Conservation (phyloP, 1,139 yeast genomes). For the Blastobotrys serpentis region DNA sequence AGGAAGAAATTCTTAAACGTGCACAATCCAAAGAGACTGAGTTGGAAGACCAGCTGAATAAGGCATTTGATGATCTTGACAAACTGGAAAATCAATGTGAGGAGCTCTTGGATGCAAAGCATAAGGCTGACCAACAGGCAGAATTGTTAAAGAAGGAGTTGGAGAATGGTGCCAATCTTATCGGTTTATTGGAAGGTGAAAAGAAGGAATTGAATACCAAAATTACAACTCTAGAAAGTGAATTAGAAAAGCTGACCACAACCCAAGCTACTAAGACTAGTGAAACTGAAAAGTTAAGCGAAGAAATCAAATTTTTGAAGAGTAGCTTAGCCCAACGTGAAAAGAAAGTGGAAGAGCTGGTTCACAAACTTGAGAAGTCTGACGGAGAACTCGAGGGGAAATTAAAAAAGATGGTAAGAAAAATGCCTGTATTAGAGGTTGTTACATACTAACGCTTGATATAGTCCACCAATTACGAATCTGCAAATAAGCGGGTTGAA, state of each 20-base stretch:
- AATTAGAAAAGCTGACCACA: slow-evolving; percentile 25
- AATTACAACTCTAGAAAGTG: slow-evolving; percentile 31
- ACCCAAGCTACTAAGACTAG: slow-evolving; percentile 21
- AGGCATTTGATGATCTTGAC: slow-evolving; percentile 40
- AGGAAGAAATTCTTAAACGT: slow-evolving; percentile 45
- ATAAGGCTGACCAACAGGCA: slow-evolving; percentile 36
- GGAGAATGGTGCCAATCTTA: slow-evolving; percentile 36
- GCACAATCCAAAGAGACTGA: slow-evolving; percentile 43
- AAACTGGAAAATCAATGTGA: slow-evolving; percentile 41
- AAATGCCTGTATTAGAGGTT: too few relatives aligned
- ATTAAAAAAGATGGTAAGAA: slow-evolving; percentile 32
- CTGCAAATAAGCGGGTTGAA: slow-evolving; percentile 45
- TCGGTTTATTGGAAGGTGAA: slow-evolving; percentile 38
- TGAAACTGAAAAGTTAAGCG: slow-evolving; percentile 36
- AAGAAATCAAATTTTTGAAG: slow-evolving; percentile 32
- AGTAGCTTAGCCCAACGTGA: slow-evolving; percentile 37
- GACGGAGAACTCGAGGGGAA: slow-evolving; percentile 42
- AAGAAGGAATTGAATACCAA: slow-evolving; percentile 30
- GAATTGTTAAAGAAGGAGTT: slow-evolving; percentile 37
- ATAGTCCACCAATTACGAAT: slow-evolving; percentile 37
- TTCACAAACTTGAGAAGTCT: slow-evolving; percentile 37
- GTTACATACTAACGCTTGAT: slow-evolving; percentile 11
- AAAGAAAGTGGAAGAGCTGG: slow-evolving; percentile 38
- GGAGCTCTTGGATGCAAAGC: slow-evolving; percentile 40
- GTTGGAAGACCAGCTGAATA: slow-evolving; percentile 41